Base-by-base conservation (phyloP, 306 rosid species). In the Clitoria ternatea region DNA sequence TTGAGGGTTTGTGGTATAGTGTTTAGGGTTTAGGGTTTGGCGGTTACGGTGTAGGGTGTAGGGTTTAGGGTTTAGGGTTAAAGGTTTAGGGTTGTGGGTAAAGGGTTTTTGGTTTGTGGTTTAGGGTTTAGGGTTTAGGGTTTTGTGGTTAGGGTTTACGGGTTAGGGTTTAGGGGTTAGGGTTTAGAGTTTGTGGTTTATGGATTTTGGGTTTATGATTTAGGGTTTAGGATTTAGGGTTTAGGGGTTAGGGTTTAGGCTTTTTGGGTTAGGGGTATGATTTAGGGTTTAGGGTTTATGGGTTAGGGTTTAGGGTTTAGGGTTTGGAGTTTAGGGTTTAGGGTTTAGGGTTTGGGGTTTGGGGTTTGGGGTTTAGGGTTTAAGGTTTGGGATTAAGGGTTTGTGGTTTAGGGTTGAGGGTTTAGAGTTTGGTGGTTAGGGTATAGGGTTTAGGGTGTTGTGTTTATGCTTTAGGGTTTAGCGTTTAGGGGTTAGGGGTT, bases 391-490 rank as follows among this genome's bases (percentile, higher is more conserved):
- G 63, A 40, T 56, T 27, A 35, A 17, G 42, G 57, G 42, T 43
- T 24, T 66, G 14, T 40, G 39, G 40, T 44, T 44, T 66, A 43
- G 56, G 57, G 39, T 66, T 45, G 24, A 44, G 26, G 72, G 35
- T 30, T 2, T 30, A 30, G 35, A 7, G 35, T 30, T 2, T n/a
- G n/a, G n/a, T n/a, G n/a, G n/a, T n/a, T n/a, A n/a, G n/a, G n/a
- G n/a, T n/a, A n/a, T n/a, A n/a, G 50, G 74, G 64, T 69, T 52
- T 52, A 35, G 49, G 63, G 23, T 69, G 52, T 52, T 20, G 57
- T 42, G 57, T 44, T 66, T 66, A 45, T 57, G 72, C 19, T 45
- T 49, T 68, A 30, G 61, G 66, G 63, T 49, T 61, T 61, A 7
- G 44, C 48, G 47, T 61, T 61, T 61, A 36, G 48, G 48, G 47